These are phyloP conservation scores for Nigrograna mackinnonii DNA, from an alignment of 2,329 filamentous ascomycete species.

Conservation along the genomic window DNA sequence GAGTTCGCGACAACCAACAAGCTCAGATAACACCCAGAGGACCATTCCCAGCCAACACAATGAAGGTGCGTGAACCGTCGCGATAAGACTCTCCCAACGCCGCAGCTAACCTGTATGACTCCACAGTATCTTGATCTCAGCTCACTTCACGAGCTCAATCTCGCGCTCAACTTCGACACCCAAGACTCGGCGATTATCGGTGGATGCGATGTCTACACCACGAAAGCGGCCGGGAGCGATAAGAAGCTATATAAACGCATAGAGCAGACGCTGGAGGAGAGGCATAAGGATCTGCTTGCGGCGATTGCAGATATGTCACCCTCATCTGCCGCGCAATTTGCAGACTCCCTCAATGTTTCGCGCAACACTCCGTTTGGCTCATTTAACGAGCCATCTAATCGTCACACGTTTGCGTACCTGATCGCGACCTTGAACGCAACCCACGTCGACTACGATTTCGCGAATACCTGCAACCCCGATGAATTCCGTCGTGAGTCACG, in stretches of 20 bases:
- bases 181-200: slow-evolving; percentile 90
- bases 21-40: slow-evolving; percentile 16
- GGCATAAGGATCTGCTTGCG: slow-evolving; percentile 85
- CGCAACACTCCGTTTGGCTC: slow-evolving; percentile 91
- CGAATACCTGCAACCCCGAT: slow-evolving; percentile 81
- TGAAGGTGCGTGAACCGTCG: slow-evolving; percentile 41
- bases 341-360: slow-evolving; percentile 71
- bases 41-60: slow-evolving; percentile 20
- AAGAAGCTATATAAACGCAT: slow-evolving; percentile 98
- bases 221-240: slow-evolving; percentile 91
- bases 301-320: slow-evolving; percentile 87
- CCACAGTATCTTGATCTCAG: slow-evolving; percentile 84
- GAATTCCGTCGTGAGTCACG: slow-evolving; percentile 89
- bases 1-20: no score
- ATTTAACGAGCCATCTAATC: slow-evolving; percentile 83
- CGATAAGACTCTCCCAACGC: slow-evolving; percentile 22
- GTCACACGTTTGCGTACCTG: slow-evolving; percentile 91
- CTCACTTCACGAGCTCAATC: slow-evolving; percentile 89
- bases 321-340: slow-evolving; percentile 73
- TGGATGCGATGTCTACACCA: slow-evolving; percentile 95
- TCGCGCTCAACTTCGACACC: slow-evolving; percentile 93
- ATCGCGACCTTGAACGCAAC: slow-evolving; percentile 97
- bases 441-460: slow-evolving; percentile 97
- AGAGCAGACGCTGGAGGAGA: slow-evolving; percentile 85
- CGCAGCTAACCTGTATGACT: slow-evolving; percentile 29